Base-by-base conservation (phyloP, 345 rosid species). In the Aethionema arabicum region DNA sequence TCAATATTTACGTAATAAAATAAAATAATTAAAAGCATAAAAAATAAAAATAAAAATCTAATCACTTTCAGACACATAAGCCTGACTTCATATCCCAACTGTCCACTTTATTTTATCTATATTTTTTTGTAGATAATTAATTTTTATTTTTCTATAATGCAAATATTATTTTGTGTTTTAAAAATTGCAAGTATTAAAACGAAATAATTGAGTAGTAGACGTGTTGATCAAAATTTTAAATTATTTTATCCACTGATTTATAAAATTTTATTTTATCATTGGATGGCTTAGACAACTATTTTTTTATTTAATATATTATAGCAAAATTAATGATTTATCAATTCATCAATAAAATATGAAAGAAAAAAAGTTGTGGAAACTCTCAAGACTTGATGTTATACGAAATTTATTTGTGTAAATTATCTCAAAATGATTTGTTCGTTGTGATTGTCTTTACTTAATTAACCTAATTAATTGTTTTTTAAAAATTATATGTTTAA, bases 1-100 rank as follows among this genome's bases (percentile, higher is more conserved):
- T 64, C 36, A 30, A 63, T 56, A 56, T 64, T 51, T 52, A 45
- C 49, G 62, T 43, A 36, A 27, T 49, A 68, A 62, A 43, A 59
- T 59, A 35, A 66, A 66, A 65, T 57, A 76, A 48, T 66, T 68
- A 52, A 69, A 61, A 61, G 62, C 56, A 32, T 21, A 21, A 21
- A 21, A 21, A 21, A 21, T 21, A 21, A 21, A 21, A 46, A 14
- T 11, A 54, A 58, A 56, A 55, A 62, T 63, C 45, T 37, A 51
- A 70, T 83, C 86, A 72, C 79, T 79, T 83, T 83, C 86, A 70
- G 72, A 67, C 78, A 69, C 74, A 70, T 71, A 74, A 38, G 74
- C 63, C 72, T 73, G 49, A 53, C 79, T 67, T 72, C 78, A 49
- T 39, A 50, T 44, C 63, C 40, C 56, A 39, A 42, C 70, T 72